phyloP scores from a whole-genome alignment of 495 filamentous ascomycete genomes.

The Neurospora intermedia region DNA sequence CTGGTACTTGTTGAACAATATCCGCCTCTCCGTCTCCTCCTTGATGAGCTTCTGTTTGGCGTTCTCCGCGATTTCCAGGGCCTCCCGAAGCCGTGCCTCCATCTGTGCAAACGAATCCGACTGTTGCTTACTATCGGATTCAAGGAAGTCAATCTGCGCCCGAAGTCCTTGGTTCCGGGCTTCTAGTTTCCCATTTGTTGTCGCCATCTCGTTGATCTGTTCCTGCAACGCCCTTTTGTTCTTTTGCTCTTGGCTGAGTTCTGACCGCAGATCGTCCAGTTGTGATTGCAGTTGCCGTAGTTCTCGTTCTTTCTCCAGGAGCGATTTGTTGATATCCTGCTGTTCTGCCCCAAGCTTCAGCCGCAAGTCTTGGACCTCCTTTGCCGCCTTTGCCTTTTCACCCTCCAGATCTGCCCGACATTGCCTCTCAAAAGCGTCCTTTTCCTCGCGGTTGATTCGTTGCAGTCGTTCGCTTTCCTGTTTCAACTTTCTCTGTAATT shows the following conservation, averaged over 20 bases:
- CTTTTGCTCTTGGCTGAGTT: constrained; percentile 47
- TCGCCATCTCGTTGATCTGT: constrained; percentile 53
- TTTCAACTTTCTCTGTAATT: constrained; percentile 29
- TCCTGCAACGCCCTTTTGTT: constrained; percentile 21
- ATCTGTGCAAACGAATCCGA: constrained; percentile 67
- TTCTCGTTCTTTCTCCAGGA: constrained; percentile 53
- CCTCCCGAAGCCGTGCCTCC: constrained; percentile 67
- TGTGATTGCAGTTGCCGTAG: constrained; percentile 42
- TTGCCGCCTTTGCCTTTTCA: constrained; percentile 45
- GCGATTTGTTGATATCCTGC: constrained; percentile 50
- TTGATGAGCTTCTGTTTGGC: constrained; percentile 75
- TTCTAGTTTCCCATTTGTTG: constrained; percentile 57
- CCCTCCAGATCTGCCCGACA: constrained; percentile 41
- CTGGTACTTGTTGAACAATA: constrained; percentile 94
- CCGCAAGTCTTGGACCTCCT: constrained; percentile 57
- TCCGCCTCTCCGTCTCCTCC: constrained; percentile 83
- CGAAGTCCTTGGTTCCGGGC: constrained; percentile 61
- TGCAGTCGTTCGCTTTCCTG: constrained; percentile 19
- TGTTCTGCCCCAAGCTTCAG: constrained; percentile 49
- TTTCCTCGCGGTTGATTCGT: constrained; percentile 27
- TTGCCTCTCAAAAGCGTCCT: constrained; percentile 32
- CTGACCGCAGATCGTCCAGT: constrained; percentile 41
- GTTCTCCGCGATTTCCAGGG: constrained; percentile 52
- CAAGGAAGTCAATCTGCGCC: constrained; percentile 74
- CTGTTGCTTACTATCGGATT: constrained; percentile 78